Base-by-base conservation (phyloP, 2,329 filamentous ascomycete species). In the Aspergillus amoenus region DNA sequence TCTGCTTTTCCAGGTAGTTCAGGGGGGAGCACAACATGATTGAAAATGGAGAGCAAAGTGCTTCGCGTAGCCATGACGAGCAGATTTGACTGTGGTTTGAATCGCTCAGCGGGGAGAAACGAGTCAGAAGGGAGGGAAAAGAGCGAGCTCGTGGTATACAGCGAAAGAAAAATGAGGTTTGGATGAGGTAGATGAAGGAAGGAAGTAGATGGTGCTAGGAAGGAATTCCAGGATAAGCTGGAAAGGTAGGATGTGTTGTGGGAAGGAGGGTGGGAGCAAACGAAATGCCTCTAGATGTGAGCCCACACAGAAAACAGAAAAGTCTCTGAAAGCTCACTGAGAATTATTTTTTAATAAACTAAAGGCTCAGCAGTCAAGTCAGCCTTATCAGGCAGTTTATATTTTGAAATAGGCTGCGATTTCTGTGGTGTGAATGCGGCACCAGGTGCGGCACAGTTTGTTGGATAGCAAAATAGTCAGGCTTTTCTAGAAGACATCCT, bases 1-100 rank as follows among this genome's bases (percentile, higher is more conserved):
- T 77, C 74, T 24, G 70, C 67, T 22, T 56, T 61, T 3, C 70
- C 71, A 5, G 77, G 76, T 3, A 78, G 65, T 8, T 73, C 59
- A 9, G 74, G 72, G 2, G 76, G 76, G 1, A 78, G 62, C 1
- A 69, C 69, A 15, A 76, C 57, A 42, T 79, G 76, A 34, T 74
- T 66, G 57, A 74, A 66, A 18, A 66, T 59, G 7, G 44, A 41
- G 11, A n/a, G 18, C 15, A 57, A 13, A 15, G n/a, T 30, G 8
- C 27, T 27, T 41, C 21, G 37, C 7, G 45, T 3, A 69, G 54
- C 37, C 39, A 61, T 50, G n/a, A 24, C 40, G 22, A 13, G n/a
- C 15, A 15, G 44, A 9, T 47, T 2, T 7, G 34, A n/a, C 34
- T 3, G 34, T 34, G 32, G 13, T 37, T 8, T 37, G 34, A 37